These are phyloP conservation scores for Paragyromitra xinjiangensis DNA, from an alignment of 495 filamentous ascomycete genomes.

Conservation along the genomic window DNA sequence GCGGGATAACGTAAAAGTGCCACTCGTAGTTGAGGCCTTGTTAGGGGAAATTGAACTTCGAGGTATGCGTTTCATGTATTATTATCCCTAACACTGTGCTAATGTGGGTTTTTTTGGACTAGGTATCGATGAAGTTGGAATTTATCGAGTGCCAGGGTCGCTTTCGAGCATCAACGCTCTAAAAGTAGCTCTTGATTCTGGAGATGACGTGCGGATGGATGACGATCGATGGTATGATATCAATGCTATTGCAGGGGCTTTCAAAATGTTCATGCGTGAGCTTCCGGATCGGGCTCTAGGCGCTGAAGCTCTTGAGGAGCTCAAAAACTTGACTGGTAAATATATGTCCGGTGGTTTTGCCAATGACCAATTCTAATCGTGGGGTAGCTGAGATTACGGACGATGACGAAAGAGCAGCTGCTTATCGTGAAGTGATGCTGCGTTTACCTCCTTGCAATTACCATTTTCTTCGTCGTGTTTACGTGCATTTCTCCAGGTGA, in stretches of 20 bases:
- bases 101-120: slow-evolving; percentile 10
- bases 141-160: slow-evolving; percentile 59
- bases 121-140: slow-evolving; percentile 57
- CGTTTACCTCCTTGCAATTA: slow-evolving; percentile 53
- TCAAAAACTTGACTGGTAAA: slow-evolving; percentile 55
- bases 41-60: slow-evolving; percentile 57
- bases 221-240: slow-evolving; percentile 59
- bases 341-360: background rate
- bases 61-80: slow-evolving; percentile 43
- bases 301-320: slow-evolving; percentile 51
- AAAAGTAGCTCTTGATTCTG: slow-evolving; percentile 56
- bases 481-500: slow-evolving; percentile 57
- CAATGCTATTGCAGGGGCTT: slow-evolving; percentile 58
- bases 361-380: slow-evolving; percentile 28
- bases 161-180: slow-evolving; percentile 57
- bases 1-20: slow-evolving; percentile 58
- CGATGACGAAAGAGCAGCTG: slow-evolving; percentile 53
- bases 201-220: slow-evolving; percentile 57
- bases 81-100: background rate
- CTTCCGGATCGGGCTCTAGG: slow-evolving; percentile 55
- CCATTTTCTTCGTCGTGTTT: slow-evolving; percentile 58
- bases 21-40: slow-evolving; percentile 56
- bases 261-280: slow-evolving; percentile 59
- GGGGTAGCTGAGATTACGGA: slow-evolving; percentile 53
- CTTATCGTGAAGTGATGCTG: slow-evolving; percentile 56